Percentiles rank a stretch among this genome's conserved stretches.
Evolutionary conservation across 192 early-diverging fungal species (phyloP).

Genomic region (Podila clonocystis): DNA sequence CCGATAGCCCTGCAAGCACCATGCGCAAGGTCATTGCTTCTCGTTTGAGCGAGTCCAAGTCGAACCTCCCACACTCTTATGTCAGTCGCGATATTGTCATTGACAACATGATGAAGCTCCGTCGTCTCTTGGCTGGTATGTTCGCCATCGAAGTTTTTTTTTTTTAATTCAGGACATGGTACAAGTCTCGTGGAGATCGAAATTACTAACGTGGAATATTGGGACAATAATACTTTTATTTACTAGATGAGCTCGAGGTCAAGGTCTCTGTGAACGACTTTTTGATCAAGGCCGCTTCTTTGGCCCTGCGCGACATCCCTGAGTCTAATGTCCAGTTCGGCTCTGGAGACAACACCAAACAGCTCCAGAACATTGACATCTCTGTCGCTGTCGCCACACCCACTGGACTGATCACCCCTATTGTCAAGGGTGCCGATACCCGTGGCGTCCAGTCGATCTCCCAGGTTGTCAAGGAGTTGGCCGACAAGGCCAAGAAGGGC

Average conservation of each 20-base stretch:
- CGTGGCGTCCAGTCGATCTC: constrained; percentile 81
- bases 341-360: constrained; percentile 62
- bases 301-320: constrained; percentile 87
- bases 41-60: constrained; percentile 66
- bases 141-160: background rate
- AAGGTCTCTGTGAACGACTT: constrained; percentile 93
- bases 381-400: constrained; percentile 86
- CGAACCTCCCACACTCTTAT: constrained; percentile 72
- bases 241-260: constrained; percentile 45
- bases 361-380: constrained; percentile 85
- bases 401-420: constrained; percentile 86
- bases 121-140: constrained; percentile 56
- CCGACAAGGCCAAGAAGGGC: constrained; percentile 78
- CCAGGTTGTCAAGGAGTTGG: constrained; percentile 76
- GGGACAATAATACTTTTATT: background rate
- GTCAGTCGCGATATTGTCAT: constrained; percentile 58
- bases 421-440: constrained; percentile 76
- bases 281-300: constrained; percentile 89
- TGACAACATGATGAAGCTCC: constrained; percentile 59
- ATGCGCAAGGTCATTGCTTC: constrained; percentile 74
- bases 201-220: too few species aligned
- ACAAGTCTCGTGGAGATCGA: too few species aligned
- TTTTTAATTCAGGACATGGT: background rate
- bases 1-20: constrained; percentile 62
- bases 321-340: constrained; percentile 71